Conservation (phyloP, 306 rosid species). For the Oxytropis ochrocephala region DNA sequence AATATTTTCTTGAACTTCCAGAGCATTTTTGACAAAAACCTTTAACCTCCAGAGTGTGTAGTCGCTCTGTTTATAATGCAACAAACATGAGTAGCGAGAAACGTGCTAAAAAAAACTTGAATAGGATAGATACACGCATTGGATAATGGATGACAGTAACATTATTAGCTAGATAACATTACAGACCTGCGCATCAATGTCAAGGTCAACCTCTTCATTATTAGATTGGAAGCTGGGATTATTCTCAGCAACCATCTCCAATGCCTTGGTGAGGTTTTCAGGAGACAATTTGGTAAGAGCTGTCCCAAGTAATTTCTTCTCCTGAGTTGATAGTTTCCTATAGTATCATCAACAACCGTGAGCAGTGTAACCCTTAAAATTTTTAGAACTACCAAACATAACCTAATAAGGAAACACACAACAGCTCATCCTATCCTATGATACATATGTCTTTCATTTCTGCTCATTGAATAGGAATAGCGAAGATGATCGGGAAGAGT, state of each 20-base stretch:
- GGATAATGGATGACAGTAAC: not conserved
- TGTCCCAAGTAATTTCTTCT: conserved; percentile 56
- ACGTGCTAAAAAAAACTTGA: not conserved
- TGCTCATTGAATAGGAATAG: not conserved
- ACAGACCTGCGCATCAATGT: conserved; percentile 78
- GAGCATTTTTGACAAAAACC: conserved; percentile 62
- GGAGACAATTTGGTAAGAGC: conserved; percentile 57
- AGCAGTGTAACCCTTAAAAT: not conserved
- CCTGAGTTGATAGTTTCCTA: conserved; percentile 65
- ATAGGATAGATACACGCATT: not conserved
- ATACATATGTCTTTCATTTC: not conserved
- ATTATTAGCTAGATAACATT: not conserved
- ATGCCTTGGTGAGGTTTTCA: conserved; percentile 63
- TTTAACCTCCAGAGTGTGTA: conserved; percentile 66
- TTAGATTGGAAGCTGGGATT: conserved; percentile 65
- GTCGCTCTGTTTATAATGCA: conserved; percentile 45
- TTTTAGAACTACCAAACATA: not conserved
- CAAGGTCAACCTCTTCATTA: conserved; percentile 70
- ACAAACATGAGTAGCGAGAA: not conserved
- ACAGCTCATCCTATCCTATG: not conserved
- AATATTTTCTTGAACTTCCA: conserved; percentile 34
- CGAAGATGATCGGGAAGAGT: too few relatives aligned
- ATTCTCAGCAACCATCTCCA: conserved; percentile 66
- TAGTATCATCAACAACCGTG: not conserved
- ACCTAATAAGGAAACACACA: not conserved